Evolutionary conservation across 495 filamentous ascomycete species (phyloP), one percentile per base, ranked within the genome.

Genomic region (Neurospora sp.): DNA sequence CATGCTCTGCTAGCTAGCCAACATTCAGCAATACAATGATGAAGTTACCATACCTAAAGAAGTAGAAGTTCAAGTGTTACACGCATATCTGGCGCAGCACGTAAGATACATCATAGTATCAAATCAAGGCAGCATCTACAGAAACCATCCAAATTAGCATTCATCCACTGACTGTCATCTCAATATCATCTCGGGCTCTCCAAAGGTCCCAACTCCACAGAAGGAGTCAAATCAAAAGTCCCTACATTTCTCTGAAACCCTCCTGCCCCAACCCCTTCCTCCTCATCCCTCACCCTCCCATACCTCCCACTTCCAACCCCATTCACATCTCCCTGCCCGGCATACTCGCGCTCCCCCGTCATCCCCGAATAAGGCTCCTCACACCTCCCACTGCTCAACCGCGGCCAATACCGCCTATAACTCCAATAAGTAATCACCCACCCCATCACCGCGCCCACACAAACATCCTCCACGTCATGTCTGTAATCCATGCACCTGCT

Each of bases 401-500:
- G 73, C 9, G 87, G 88, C 80, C 86, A 90, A 72, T 89, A 88
- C 72, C 88, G 86, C 74, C 93, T 83, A 77, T 97, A 99, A 35
- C 91, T 93, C 82, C 94, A 96, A 77, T 91, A 92, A 20, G 92
- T 90, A 10, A 98, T 83, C 8, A 83, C 78, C 74, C 91, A 86
- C 2, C 96, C 96, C 14, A 99, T 84, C 39, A 92, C 73, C 1
- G 88, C 89, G 0, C 96, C 96, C 18, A 84, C 84, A 35, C 88
- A 91, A 22, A 99, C 96, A 83, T 99, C 96, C 69, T 91, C 97
- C 5, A 96, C 92, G 79, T 98, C 96, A 75, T 99, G 96, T 37
- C 96, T 83, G 79, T 99, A 99, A 79, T 99, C 96, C 78, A 97
- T 91, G 69, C 93, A 89, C 8, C 96, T 87, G n/a, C 91, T 95